A percentile compares a stretch with the other conserved stretches of the same genome.
Conservation (phyloP, 306 rosid genomes). For the Cyamopsis tetragonoloba region DNA sequence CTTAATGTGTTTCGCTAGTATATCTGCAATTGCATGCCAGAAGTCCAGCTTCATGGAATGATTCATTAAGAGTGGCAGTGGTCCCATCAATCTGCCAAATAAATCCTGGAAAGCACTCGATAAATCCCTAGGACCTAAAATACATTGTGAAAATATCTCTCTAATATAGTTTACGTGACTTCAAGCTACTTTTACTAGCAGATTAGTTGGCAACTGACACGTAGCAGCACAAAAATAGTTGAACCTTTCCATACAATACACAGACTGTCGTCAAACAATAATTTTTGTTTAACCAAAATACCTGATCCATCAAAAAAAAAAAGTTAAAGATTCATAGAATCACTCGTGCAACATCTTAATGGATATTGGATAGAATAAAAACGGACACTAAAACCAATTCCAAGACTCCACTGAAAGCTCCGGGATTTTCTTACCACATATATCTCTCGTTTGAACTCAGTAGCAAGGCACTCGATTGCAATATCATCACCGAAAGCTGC, state of each 20-base stretch:
- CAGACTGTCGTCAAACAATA: background rate
- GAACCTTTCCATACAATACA: background rate
- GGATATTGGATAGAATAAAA: background rate
- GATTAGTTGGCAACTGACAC: background rate
- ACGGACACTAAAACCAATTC: background rate
- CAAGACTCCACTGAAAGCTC: slow-evolving; percentile 3
- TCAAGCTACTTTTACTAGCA: background rate
- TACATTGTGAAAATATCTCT: background rate
- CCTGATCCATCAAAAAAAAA: background rate
- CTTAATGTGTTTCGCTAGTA: background rate
- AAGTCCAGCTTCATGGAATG: slow-evolving; percentile 1
- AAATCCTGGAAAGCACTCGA: background rate
- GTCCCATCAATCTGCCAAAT: background rate
- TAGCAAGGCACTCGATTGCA: slow-evolving; percentile 98
- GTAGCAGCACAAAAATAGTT: background rate
- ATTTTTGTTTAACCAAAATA: background rate
- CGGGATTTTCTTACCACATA: slow-evolving; percentile 71
- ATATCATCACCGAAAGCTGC: slow-evolving; percentile 98
- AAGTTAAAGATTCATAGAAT: background rate
- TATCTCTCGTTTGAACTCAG: slow-evolving; percentile 90
- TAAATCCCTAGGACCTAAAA: background rate
- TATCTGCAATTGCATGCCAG: slow-evolving; percentile 12
- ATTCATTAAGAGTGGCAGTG: background rate
- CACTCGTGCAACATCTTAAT: background rate
- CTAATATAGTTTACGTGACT: background rate